These are phyloP conservation scores for Tubosaeta sp. DNA, from an alignment of 768 basidiomycete species.

Conservation along the genomic window DNA sequence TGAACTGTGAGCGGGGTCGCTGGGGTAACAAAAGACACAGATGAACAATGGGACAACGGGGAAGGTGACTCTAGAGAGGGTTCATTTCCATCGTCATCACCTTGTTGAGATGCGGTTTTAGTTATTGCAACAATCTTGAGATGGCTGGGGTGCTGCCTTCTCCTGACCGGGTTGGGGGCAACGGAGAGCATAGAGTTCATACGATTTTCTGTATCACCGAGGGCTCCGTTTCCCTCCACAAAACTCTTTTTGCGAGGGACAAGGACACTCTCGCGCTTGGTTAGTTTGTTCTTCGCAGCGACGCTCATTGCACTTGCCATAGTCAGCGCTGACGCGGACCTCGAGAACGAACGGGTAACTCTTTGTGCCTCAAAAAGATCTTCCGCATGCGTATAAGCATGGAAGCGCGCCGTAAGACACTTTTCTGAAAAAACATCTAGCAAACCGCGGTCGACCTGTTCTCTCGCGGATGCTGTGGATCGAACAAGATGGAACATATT, in stretches of 20 bases:
- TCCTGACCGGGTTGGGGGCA: constrained; percentile 13
- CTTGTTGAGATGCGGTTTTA: constrained; percentile 18
- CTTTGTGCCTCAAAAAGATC: constrained; percentile 57
- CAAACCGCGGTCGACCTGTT: constrained; percentile 71
- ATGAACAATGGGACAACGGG: constrained; percentile 37
- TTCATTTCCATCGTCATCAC: constrained; percentile 23
- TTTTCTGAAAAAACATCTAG: constrained; percentile 77
- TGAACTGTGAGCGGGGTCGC: constrained; percentile 18
- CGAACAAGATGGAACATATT: constrained; percentile 65
- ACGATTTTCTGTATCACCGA: constrained; percentile 16
- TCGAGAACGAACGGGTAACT: constrained; percentile 42
- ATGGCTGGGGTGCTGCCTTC: constrained; percentile 23
- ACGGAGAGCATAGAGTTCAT: background rate
- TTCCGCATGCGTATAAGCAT: constrained; percentile 59
- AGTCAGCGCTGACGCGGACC: constrained; percentile 56
- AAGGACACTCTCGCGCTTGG: constrained; percentile 66
- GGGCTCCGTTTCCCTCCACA: constrained; percentile 23
- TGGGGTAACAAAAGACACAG: constrained; percentile 27
- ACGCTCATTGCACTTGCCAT: constrained; percentile 52
- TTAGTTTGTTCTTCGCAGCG: constrained; percentile 54
- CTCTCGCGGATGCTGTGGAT: constrained; percentile 58
- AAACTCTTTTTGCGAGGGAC: constrained; percentile 57
- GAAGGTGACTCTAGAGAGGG: constrained; percentile 31
- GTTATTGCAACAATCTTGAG: constrained; percentile 27
- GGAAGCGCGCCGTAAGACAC: constrained; percentile 63